Conservation (phyloP, 495 filamentous ascomycete genomes). For the Evernia prunastri region DNA sequence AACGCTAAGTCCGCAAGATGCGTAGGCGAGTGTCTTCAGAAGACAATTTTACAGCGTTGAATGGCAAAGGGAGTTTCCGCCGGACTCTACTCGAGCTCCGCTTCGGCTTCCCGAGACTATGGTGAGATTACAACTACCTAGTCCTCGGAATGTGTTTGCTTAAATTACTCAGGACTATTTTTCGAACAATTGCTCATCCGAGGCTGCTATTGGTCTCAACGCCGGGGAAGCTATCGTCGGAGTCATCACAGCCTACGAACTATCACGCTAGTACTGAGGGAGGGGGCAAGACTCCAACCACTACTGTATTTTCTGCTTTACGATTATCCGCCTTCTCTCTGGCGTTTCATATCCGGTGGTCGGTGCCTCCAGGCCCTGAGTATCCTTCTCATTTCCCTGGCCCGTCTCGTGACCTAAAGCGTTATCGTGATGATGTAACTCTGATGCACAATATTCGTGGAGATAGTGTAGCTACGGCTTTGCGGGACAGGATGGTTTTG, state of each 20-base stretch:
- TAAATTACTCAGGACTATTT: slow-evolving; percentile 52
- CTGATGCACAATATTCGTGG: neutral
- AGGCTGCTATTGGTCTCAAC: slow-evolving; percentile 66
- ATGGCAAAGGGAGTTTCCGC: slow-evolving; percentile 75
- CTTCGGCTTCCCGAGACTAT: slow-evolving; percentile 63
- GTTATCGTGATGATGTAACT: neutral
- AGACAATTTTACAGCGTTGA: slow-evolving; percentile 56
- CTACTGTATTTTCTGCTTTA: slow-evolving; percentile 55
- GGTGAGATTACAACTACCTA: neutral
- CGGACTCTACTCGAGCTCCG: slow-evolving; percentile 69
- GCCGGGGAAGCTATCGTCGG: slow-evolving; percentile 70
- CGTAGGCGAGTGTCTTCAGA: slow-evolving; percentile 17
- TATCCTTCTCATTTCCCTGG: neutral
- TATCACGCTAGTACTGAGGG: slow-evolving; percentile 76
- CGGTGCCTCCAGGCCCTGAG: neutral
- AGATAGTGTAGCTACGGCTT: slow-evolving; percentile 72
- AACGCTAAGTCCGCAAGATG: neutral
- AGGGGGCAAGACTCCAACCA: slow-evolving; percentile 66
- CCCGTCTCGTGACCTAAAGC: neutral
- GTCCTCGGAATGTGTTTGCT: neutral
- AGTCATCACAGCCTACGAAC: slow-evolving; percentile 73
- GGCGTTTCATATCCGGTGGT: neutral
- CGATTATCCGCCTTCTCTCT: neutral
- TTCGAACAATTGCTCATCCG: slow-evolving; percentile 74
- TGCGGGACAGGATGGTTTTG: slow-evolving; percentile 68